Evolutionary conservation across 2,329 filamentous ascomycete species (phyloP).

Genomic region (Iodosphaeria phyllophila): DNA sequence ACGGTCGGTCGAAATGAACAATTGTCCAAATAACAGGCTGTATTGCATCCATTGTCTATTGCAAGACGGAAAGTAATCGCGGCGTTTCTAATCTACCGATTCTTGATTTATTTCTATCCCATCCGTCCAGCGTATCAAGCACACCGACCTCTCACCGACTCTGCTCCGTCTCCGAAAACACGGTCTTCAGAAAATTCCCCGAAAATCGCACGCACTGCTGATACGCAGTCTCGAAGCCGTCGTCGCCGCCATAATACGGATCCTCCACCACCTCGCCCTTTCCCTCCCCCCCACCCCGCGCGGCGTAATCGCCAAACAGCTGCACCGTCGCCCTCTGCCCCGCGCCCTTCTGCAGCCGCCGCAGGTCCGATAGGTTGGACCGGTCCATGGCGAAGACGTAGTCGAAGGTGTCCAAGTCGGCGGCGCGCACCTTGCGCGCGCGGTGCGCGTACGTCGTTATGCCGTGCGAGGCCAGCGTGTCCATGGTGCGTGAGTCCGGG

Average conservation of each 20-base stretch:
- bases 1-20: too few species aligned
- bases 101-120: too few species aligned
- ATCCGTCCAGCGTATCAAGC: too few species aligned
- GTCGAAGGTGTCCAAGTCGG: constrained; percentile 72
- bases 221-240: constrained; percentile 74
- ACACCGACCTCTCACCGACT: too few species aligned
- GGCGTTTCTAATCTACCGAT: too few species aligned
- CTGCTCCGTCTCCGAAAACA: too few species aligned
- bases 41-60: too few species aligned
- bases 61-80: too few species aligned
- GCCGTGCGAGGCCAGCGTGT: constrained; percentile 53
- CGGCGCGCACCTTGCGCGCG: constrained; percentile 53
- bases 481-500: constrained; percentile 71
- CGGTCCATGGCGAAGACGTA: constrained; percentile 93
- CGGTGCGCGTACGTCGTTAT: constrained; percentile 62
- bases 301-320: constrained; percentile 70
- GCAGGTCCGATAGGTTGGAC: constrained; percentile 56
- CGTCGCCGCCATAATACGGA: constrained; percentile 77
- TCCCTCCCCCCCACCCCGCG: too few species aligned
- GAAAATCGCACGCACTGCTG: constrained; percentile 67
- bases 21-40: too few species aligned
- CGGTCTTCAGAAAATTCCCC: constrained; percentile 61
- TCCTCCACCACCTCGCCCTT: constrained; percentile 60
- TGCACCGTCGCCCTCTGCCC: constrained; percentile 46
- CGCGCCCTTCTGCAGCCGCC: constrained; percentile 37